Base-by-base conservation (phyloP, 2,329 filamentous ascomycete species). In the Colletotrichum theobromicola region DNA sequence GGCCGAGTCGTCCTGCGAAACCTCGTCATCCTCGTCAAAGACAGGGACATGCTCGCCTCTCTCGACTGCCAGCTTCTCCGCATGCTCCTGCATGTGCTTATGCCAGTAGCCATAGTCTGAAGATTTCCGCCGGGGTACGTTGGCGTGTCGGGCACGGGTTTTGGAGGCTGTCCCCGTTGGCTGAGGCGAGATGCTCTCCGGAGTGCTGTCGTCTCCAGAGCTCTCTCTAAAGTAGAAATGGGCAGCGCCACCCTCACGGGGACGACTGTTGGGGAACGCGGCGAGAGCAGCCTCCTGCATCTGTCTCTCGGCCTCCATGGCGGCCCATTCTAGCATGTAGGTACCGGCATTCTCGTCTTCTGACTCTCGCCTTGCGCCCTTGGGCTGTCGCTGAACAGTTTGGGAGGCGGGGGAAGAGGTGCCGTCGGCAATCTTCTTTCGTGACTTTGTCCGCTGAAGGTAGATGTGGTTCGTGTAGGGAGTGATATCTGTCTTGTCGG, bases 41-140 rank as follows among this genome's bases (percentile, higher is more conserved):
- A 71, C 68, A 10, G 70, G 75, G 9, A 64, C 68, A 21, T 72
- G 75, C 24, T 77, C 76, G 46, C 73, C 76, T 72, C 85, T 84
- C 55, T 88, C 87, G 77, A 88, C 84, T 75, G 92, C 88, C 63
- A 92, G 82, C 78, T 92, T 87, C 78, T 94, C 91, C 66, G 92
- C 93, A 83, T 96, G 93, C 78, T 93, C 90, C 78, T 94, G 93
- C 93, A 97, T 94, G 78, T 95, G 93, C 79, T 93, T 90, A 80
- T 97, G 88, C 81, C 95, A 95, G 92, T 94, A 96, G 66, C 90
- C 89, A 78, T 92, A 88, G 64, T 90, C 89, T 3, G 91, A 93
- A 61, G 91, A 91, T 79, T 92, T 91, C 53, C 91, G 88, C 72
- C 90, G 87, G 30, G 81, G 72, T 55, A 84, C 82, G 65, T 82